Conservation (phyloP, 192 early-diverging fungal species). For the Coemansia sp. region DNA sequence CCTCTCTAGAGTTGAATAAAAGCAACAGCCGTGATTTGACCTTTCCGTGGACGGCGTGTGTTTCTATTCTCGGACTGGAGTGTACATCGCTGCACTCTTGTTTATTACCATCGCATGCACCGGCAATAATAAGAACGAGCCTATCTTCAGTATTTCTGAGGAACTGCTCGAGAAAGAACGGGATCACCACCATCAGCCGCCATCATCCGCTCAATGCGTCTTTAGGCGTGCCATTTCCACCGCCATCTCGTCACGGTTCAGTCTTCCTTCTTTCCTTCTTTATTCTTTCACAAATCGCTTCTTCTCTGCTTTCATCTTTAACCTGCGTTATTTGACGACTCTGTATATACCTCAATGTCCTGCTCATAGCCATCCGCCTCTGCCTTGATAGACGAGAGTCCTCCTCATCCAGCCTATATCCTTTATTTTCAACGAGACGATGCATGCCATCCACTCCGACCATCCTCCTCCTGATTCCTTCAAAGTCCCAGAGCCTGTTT, state of each 20-base stretch:
- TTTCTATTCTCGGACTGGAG: conserved; percentile 1
- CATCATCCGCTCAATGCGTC: not conserved
- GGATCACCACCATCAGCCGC: not conserved
- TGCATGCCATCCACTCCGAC: not conserved
- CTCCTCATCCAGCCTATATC: not conserved
- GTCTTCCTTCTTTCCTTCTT: not conserved
- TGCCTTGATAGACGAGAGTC: not conserved
- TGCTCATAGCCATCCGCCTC: not conserved
- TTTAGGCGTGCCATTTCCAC: not conserved
- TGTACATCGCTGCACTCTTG: not conserved
- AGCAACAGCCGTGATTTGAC: not conserved
- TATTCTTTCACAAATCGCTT: not conserved
- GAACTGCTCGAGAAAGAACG: not conserved
- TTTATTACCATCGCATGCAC: not conserved
- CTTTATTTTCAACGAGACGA: conserved; percentile 4
- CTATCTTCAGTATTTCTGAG: not conserved
- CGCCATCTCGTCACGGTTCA: not conserved
- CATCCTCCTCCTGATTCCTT: conserved; percentile 13
- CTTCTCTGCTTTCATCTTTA: not conserved
- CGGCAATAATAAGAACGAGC: not conserved
- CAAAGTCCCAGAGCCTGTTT: conserved; percentile 32
- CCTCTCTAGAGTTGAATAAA: too few species aligned
- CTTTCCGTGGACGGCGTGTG: not conserved
- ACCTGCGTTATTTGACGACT: not conserved
- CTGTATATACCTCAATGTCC: conserved; percentile 10